Base-by-base conservation (phyloP, 352 stramenopile species). In the Pythium scleroteichum region DNA sequence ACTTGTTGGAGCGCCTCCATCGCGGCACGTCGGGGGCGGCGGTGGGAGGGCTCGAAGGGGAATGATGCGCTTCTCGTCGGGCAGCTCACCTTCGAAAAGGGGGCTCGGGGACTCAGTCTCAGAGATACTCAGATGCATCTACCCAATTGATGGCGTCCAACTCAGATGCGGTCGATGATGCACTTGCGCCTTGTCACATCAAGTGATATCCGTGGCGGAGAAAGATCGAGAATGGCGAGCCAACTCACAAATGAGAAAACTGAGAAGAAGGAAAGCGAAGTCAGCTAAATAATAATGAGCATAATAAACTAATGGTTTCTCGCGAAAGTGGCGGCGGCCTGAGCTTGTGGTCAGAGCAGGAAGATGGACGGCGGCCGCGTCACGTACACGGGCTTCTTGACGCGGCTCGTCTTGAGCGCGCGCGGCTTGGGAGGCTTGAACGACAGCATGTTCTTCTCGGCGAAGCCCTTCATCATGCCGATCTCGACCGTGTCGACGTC, bases 1-100 rank as follows among this genome's bases (percentile, higher is more conserved):
- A 84, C 80, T 46, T 87, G 73, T 59, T 90, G 64, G 38, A 90
- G 68, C 59, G 64, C 29, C 23, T 71, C 64, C 64, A 71, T 71
- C 2, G 29, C 32, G 32, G n/a, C 24, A 22, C 7, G 29, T 35
- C 29, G 29, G 29, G 29, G 29, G 5, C 29, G 20, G 38, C 49
- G 17, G 33, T 33, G 35, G 20, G 8, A 22, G 14, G 19, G 20
- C 35, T 35, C 29, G 54, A 20, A 16, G 20, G 19, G 44, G 53
- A 69, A 64, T 69, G 62, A 69, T 69, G 62, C 62, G 53, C 62
- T 53, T 69, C 39, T 35, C 48, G 44, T 51, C 26, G 45, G 16
- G 47, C 24, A 39, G 29, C 29, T 35, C 29, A 35, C 47, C 27
- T 49, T 57, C 39, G n/a, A 20, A 49, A 41, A 39, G 61, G 46